These are phyloP conservation scores for Myxozyma geophila DNA, from an alignment of 805 yeast genomes.

Conservation along the genomic window DNA sequence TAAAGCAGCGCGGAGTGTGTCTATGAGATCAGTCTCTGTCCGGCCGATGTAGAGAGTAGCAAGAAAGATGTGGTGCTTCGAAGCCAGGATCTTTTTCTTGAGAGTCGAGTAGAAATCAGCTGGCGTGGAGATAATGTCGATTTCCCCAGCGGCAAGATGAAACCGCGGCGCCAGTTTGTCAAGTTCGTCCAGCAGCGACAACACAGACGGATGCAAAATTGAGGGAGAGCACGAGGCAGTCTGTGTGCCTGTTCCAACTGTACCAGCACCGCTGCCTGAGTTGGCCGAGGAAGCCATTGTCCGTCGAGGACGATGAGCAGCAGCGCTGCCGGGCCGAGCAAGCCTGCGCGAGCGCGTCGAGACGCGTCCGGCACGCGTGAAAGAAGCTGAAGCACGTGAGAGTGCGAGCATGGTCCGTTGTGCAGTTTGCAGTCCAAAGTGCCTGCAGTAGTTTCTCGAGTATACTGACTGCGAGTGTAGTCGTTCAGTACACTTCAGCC, in stretches of 20 bases:
- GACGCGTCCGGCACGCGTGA: constrained; percentile 5
- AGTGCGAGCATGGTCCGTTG: constrained; percentile 13
- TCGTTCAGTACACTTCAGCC: neutral
- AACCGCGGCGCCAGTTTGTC: constrained; percentile 38
- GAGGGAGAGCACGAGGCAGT: neutral
- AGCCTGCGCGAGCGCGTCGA: constrained; percentile 9
- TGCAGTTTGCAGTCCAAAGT: neutral
- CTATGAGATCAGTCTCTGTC: constrained; percentile 73
- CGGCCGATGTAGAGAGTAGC: constrained; percentile 89
- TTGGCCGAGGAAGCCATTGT: constrained; percentile 5
- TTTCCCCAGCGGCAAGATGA: constrained; percentile 45
- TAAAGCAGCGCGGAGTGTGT: constrained; percentile 65
- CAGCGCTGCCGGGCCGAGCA: neutral
- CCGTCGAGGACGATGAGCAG: neutral
- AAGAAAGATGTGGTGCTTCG: constrained; percentile 72
- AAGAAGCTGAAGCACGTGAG: constrained; percentile 17
- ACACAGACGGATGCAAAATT: constrained; percentile 20
- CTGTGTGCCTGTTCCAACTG: neutral
- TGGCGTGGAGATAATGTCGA: constrained; percentile 69
- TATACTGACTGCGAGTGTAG: neutral
- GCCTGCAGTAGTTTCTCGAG: neutral
- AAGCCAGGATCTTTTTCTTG: constrained; percentile 60
- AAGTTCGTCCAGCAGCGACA: constrained; percentile 21
- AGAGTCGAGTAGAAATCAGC: constrained; percentile 69
- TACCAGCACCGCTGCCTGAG: neutral